A percentile compares a stretch with the other conserved stretches of the same genome.
phyloP scores from a whole-genome alignment of 352 stramenopile species.

The Pythium periplocum region DNA sequence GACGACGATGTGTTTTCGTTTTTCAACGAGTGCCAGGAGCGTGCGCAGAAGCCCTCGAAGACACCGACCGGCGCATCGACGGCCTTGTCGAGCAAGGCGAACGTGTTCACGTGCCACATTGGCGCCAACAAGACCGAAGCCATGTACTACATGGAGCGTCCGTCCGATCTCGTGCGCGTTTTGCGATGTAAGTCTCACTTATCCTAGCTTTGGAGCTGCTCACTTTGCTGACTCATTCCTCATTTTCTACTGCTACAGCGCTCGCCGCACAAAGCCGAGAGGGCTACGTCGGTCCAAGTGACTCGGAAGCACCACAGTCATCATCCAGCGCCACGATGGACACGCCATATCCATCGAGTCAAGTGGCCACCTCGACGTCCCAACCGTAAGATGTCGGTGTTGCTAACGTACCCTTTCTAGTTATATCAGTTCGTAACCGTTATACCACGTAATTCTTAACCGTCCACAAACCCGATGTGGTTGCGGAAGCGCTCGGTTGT shows the following conservation, averaged over 20 bases:
- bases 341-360: too few relatives aligned
- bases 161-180: slow-evolving; percentile 51
- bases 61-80: slow-evolving; percentile 3
- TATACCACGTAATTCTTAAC: too few relatives aligned
- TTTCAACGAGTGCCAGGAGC: slow-evolving; percentile 63
- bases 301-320: background rate
- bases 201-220: background rate
- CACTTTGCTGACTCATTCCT: background rate
- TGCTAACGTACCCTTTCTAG: too few relatives aligned
- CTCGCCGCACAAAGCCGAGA: slow-evolving; percentile 56
- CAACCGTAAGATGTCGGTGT: too few relatives aligned
- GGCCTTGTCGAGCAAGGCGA: slow-evolving; percentile 39
- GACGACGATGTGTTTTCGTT: slow-evolving; percentile 87
- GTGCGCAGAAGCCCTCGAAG: background rate
- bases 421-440: too few relatives aligned
- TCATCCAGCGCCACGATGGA: background rate
- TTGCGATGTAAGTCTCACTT: slow-evolving; percentile 34
- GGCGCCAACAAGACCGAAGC: slow-evolving; percentile 70
- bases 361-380: too few relatives aligned
- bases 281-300: slow-evolving; percentile 20
- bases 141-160: slow-evolving; percentile 67
- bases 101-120: slow-evolving; percentile 73
- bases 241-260: slow-evolving; percentile 16
- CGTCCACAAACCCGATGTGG: too few relatives aligned
- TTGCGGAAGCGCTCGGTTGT: too few relatives aligned